These are phyloP conservation scores for Oldenlandia corymbosa DNA, from an alignment of 257 asterid genomes.

Conservation along the genomic window DNA sequence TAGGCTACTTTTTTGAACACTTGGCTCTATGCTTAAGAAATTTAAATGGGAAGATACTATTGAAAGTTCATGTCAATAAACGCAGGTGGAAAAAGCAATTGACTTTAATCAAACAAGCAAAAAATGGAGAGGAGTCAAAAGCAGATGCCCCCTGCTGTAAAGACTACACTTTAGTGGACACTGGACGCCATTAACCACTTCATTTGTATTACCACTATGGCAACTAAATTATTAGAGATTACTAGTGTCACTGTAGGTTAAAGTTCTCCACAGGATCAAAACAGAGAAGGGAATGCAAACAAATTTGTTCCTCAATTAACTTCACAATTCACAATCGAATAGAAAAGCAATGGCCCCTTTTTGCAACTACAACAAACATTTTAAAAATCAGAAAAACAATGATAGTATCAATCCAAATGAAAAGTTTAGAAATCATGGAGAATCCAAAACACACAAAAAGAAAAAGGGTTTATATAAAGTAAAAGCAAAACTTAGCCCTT, in stretches of 20 bases:
- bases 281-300: constrained; percentile 25
- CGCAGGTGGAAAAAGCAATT: constrained; percentile 9
- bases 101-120: constrained; percentile 14
- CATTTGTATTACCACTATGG: not conserved
- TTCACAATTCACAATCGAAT: constrained; percentile 41
- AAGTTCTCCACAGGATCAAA: not conserved
- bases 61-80: not conserved
- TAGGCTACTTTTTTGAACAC: not conserved
- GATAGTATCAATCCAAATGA: constrained; percentile 17
- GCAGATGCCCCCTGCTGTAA: constrained; percentile 25
- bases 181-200: not conserved
- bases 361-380: constrained; percentile 5
- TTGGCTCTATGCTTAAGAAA: constrained; percentile 3
- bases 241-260: constrained; percentile 4
- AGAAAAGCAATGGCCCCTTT: constrained; percentile 29
- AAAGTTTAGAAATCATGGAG: constrained; percentile 32
- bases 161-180: constrained; percentile 5
- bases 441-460: constrained; percentile 33
- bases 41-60: not conserved
- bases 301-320: constrained; percentile 29
- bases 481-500: constrained; percentile 37
- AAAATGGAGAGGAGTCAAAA: constrained; percentile 15
- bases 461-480: constrained; percentile 27
- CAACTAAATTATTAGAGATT: constrained; percentile 3
- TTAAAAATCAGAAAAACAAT: constrained; percentile 6